Base-by-base conservation (phyloP, 805 yeast genomes). In the Kluyveromyces wickerhamii region DNA sequence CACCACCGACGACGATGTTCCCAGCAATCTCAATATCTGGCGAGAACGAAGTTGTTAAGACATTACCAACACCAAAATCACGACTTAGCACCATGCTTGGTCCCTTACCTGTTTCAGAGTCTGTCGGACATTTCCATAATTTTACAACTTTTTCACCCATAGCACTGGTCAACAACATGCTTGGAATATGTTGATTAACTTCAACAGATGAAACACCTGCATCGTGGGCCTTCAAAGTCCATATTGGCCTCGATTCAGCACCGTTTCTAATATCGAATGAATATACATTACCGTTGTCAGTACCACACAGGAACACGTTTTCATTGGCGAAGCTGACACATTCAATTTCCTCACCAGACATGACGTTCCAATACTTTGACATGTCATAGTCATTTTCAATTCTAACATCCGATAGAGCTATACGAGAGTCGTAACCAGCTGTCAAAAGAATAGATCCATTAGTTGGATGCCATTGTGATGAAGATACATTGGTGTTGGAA, bases 151-250 rank as follows among this genome's bases (percentile, higher is more conserved):
- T 84, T 50, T 92, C 98, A 37, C 88, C 84, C 87, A 83, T 81
- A 5, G 96, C 95, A 33, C 92, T 79, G 1, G 97, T 85, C 16
- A 78, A 75, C 52, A 92, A 59, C 67, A 84, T 62, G 13, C 89
- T 92, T 17, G 79, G 77, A 21, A 86, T 56, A 52, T 65, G 72
- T 17, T 56, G 54, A 61, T 85, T 88, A 23, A 79, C 70, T 45
- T 79, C 80, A 46, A 92, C 69, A 2, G 89, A 69, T 4, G 96
- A 80, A 41, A 92, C 80, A 41, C 95, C 96, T 2, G 94, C 74
- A 62, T 92, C 97, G 57, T 92, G 98, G 2, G 97, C 97, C 59
- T 92, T 95, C 47, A 92, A 67, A 2, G 95, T 85, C 98, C 98
- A 92, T 21, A 89, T 50, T 13, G 96, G 88, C 44, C 70, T 71